Evolutionary conservation across 139 green algal genomes (phyloP), one percentile per base, ranked within the genome.

Genomic region (Eudorina sp.): DNA sequence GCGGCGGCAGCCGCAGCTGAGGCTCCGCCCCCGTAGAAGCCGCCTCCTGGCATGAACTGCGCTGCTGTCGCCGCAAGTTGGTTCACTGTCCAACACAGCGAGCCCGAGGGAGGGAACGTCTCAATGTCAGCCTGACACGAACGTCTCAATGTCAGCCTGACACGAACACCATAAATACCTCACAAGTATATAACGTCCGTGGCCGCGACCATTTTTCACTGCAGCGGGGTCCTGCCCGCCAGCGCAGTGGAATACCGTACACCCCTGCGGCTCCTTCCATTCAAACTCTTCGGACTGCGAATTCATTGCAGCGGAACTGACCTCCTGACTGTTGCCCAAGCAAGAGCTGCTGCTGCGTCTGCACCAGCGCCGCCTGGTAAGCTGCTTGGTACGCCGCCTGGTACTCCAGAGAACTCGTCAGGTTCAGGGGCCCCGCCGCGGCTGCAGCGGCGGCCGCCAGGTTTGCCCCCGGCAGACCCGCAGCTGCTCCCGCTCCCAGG

Each of bases 381-480:
- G 96, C 96, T 38, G 96, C 96, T 88, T 97, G 93, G 84, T 99
- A 98, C 0, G 96, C 96, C 53, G 95, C 96, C 90, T 97, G 94
- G 83, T 97, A 97, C 78, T 99, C 95, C 5, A 96, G 66, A 29
- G 91, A 93, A 40, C 70, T 66, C 25, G 72, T 73, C 19, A 89
- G 77, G 53, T 70, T 87, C 23, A 36, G 86, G 16, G 53, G 88
- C 51, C 4, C 41, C 29, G 83, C 80, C 38, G 86, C 77, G 4
- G 68, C 68, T 3, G 77, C 80, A 25, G 87, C 78, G 9, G 55
- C 69, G 9, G 64, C 66, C 16, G 53, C 38, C 29, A 45, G n/a
- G 64, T 87, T 87, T 8, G 64, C 19, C 19, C 66, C 86, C 48
- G 23, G 40, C 53, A 84, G 53, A 8, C 85, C 85, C 3, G 53